Base-by-base conservation (phyloP, 2,329 filamentous ascomycete genomes). In the Akanthomyces uredinophilus region DNA sequence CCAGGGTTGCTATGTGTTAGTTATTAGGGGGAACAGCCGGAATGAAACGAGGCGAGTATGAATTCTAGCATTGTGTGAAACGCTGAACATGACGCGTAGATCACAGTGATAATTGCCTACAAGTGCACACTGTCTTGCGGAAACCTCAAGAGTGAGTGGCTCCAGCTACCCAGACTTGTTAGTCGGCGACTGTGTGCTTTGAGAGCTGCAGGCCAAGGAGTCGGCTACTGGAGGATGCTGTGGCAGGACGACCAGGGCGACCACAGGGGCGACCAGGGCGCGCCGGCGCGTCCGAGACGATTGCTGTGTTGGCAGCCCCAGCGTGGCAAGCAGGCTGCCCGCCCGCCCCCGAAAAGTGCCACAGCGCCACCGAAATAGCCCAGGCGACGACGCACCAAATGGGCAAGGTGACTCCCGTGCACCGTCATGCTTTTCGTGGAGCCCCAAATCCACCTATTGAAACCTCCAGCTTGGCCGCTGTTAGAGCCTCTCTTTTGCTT, bases 401-500 rank as follows among this genome's bases (percentile, higher is more conserved):
- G 50, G 58, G 58, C 58, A 60, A 60, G 47, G 58, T 60, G 29
- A 49, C 43, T 52, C 57, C 58, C 39, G 57, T 43, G 46, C 53
- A 46, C 61, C 50, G 61, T 63, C 61, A 63, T 63, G 50, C 55
- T 63, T 63, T 63, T 63, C 55, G 53, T 57, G 51, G 51, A 61
- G 59, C 59, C 57, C 57, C 22, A 53, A 60, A 32, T 27, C 57
- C 37, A 43, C 52, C 55, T 11, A 53, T 59, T 41, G 56, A 51
- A 59, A 59, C 56, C 49, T 60, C 58, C 58, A 54, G 39, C 50
- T 60, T 60, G 49, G 58, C 41, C 51, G 35, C 49, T 60, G 39
- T 35, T 46, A 29, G 49, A 39, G 37, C 32, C 52, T 37, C 20
- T 57, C 56, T 63, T 27, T n/a, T 63, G 64, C 55, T 60, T 66